A percentile compares a stretch with the other conserved stretches of the same genome.
phyloP scores from a whole-genome alignment of 805 yeast genomes.

The Ogataea philodendri region DNA sequence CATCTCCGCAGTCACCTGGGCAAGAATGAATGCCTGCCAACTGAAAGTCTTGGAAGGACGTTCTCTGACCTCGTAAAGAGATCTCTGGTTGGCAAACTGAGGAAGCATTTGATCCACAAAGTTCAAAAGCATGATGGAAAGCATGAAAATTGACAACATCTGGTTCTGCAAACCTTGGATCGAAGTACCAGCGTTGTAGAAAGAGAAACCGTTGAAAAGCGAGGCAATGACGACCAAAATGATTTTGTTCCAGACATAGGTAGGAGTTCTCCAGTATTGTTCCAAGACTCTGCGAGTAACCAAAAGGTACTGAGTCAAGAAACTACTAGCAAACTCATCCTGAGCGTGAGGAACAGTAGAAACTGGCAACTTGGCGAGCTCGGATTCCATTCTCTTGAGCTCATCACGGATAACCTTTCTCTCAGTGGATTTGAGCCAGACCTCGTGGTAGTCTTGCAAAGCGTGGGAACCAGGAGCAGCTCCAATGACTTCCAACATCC shows the following conservation, averaged over 20 bases:
- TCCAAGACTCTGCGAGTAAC: constrained; percentile 52
- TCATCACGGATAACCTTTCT: constrained; percentile 56
- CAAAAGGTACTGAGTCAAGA: constrained; percentile 40
- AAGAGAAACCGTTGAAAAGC: constrained; percentile 66
- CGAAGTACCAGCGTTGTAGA: constrained; percentile 61
- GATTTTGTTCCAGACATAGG: constrained; percentile 56
- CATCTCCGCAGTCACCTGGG: constrained; percentile 63
- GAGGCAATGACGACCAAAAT: constrained; percentile 51
- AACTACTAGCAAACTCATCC: constrained; percentile 43
- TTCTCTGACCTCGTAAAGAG: constrained; percentile 69
- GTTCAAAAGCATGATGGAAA: constrained; percentile 53
- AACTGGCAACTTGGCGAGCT: constrained; percentile 41
- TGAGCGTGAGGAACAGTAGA: constrained; percentile 35
- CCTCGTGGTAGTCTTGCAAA: constrained; percentile 67
- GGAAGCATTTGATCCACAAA: constrained; percentile 64
- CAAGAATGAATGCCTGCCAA: constrained; percentile 60
- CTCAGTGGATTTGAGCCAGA: constrained; percentile 73
- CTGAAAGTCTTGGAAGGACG: constrained; percentile 69
- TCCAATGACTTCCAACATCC: constrained; percentile 87
- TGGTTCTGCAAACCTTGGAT: constrained; percentile 76
- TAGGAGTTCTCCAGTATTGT: constrained; percentile 66
- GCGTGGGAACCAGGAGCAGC: constrained; percentile 82
- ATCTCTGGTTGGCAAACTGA: constrained; percentile 57
- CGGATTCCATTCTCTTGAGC: constrained; percentile 61
- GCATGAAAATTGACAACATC: constrained; percentile 75